These are phyloP conservation scores for Beverwykella pulmonaria DNA, from an alignment of 495 filamentous ascomycete genomes.

Conservation along the genomic window DNA sequence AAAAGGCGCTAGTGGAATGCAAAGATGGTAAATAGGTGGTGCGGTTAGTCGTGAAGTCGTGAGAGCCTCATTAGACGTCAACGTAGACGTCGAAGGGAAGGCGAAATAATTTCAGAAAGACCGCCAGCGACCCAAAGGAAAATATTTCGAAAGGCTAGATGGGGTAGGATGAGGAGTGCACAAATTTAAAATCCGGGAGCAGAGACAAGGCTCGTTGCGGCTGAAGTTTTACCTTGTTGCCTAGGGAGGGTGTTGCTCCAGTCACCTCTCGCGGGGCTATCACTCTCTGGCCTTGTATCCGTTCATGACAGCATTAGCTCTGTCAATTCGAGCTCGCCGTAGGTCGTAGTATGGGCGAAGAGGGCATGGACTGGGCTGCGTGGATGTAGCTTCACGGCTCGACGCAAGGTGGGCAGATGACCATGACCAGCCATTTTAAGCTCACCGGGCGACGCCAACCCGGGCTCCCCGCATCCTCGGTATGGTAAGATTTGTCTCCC, in stretches of 20 bases:
- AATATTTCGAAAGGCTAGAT: slow-evolving; percentile 15
- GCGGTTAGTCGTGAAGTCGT: slow-evolving; percentile 2
- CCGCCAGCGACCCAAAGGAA: slow-evolving; percentile 21
- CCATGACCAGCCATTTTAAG: not conserved
- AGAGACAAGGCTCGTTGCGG: slow-evolving; percentile 4
- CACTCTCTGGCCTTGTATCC: not conserved
- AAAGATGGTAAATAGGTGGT: slow-evolving; percentile 8
- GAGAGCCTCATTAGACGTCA: not conserved
- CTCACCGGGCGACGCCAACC: slow-evolving; percentile 5
- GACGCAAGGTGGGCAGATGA: slow-evolving; percentile 7
- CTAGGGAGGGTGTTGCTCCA: slow-evolving; percentile 14
- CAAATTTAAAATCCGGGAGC: not conserved
- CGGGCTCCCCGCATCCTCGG: not conserved
- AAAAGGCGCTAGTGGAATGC: not conserved
- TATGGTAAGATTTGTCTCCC: not conserved
- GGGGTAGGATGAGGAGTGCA: not conserved
- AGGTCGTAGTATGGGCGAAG: slow-evolving; percentile 4
- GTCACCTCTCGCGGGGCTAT: slow-evolving; percentile 24
- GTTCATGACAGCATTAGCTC: slow-evolving; percentile 14
- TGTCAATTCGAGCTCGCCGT: slow-evolving; percentile 13
- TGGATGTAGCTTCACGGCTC: not conserved
- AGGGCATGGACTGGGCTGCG: slow-evolving; percentile 19
- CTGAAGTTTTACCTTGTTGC: slow-evolving; percentile 21
- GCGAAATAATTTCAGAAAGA: not conserved
- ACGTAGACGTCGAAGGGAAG: not conserved